Evolutionary conservation across 768 basidiomycete genomes (phyloP), one percentile per base, ranked within the genome.

Genomic region (Pseudohyphozyma bogoriensis): DNA sequence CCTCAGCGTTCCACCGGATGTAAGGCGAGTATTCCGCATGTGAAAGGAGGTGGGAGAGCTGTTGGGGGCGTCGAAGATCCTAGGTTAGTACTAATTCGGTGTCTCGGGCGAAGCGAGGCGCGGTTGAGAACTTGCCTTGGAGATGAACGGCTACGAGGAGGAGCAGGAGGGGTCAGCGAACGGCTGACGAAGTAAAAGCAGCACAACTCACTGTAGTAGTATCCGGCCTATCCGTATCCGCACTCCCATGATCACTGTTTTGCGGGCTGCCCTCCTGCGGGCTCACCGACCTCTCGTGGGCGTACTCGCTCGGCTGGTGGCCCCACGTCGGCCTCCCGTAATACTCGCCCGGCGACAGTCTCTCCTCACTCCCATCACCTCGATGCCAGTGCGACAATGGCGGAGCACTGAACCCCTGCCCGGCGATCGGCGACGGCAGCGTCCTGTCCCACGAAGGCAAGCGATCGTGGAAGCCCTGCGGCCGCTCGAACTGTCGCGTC

Each of bases 1-100:
- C 63, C 42, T 44, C 42, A 12, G 22, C 22, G 31, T 53, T 45
- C 63, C 63, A 64, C 8, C 56, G 40, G 35, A 64, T 57, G 22
- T 42, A 31, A 18, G 36, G 39, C 44, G 16, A 4, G 28, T 26
- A 24, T 24, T 59, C 59, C 12, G 20, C 46, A 22, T 20, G 28
- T 16, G 2, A 28, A 32, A 64, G 45, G 1, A 64, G 55, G 32
- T 26, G 36, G 15, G 51, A 20, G 18, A 63, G 62, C 49, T 60
- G 54, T 15, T 20, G 26, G 42, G 9, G 20, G 26, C 22, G 42
- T 22, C 22, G 42, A 15, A 44, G 42, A 24, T 44, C 42, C 22
- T 20, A 20, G 42, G 26, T 8, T 2, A 24, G 22, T 4, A 15
- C 42, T 20, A 44, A 24, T 24, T 22, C 22, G 22, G 15, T 6